Percentiles rank a stretch among this genome's conserved stretches.
Conservation (phyloP, 2,329 filamentous ascomycete species). For the Sporothrix pseudoabietina region DNA sequence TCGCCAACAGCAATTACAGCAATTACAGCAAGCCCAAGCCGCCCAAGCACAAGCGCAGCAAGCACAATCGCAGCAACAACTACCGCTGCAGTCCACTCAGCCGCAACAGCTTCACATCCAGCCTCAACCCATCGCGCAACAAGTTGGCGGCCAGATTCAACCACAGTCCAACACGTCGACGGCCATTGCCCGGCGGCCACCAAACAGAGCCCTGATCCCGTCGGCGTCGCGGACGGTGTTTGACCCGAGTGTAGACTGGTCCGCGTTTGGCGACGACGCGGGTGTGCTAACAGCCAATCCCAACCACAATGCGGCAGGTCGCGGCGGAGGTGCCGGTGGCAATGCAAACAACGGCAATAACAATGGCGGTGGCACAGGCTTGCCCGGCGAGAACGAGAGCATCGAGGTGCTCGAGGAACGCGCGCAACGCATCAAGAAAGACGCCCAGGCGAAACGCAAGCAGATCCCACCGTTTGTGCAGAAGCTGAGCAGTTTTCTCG, state of each 20-base stretch:
- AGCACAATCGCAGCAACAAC: constrained; percentile 27
- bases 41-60: constrained; percentile 10
- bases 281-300: constrained; percentile 33
- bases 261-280: constrained; percentile 49
- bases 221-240: constrained; percentile 46
- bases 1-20: constrained; percentile 20
- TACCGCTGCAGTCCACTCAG: constrained; percentile 29
- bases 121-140: constrained; percentile 38
- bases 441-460: constrained; percentile 86
- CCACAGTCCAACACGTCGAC: constrained; percentile 44
- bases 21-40: constrained; percentile 17
- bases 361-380: constrained; percentile 27
- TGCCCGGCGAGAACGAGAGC: constrained; percentile 63
- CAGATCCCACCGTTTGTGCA: constrained; percentile 97
- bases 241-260: constrained; percentile 48
- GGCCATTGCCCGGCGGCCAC: constrained; percentile 55
- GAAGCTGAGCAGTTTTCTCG: constrained; percentile 95
- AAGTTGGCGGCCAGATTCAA: constrained; percentile 35
- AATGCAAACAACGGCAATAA: neutral
- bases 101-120: constrained; percentile 37
- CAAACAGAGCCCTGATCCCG: constrained; percentile 55
- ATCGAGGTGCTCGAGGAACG: constrained; percentile 78
- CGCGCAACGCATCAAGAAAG: constrained; percentile 79
- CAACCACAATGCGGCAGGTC: neutral
- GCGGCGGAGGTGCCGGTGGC: neutral